These are phyloP conservation scores for Pythium utonaiense DNA, from an alignment of 352 stramenopile species.

Conservation along the genomic window DNA sequence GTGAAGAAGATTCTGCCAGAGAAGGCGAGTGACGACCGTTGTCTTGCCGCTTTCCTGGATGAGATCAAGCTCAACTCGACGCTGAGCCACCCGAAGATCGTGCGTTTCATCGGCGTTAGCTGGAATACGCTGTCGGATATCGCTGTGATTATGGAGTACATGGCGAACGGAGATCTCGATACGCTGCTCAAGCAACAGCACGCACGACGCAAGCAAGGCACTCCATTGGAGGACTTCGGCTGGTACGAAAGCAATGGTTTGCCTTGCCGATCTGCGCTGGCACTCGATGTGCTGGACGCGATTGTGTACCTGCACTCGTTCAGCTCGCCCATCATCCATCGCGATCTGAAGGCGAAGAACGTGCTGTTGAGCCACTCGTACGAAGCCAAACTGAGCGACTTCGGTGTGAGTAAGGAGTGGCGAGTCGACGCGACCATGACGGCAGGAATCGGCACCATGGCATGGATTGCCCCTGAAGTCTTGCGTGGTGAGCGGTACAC, in stretches of 20 bases:
- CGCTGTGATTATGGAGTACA: constrained; percentile 77
- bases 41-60: constrained; percentile 66
- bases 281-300: constrained; percentile 70
- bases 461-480: constrained; percentile 81
- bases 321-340: constrained; percentile 77
- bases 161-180: constrained; percentile 72
- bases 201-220: constrained; percentile 26
- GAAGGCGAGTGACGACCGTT: constrained; percentile 71
- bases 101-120: constrained; percentile 77
- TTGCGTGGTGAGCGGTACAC: constrained; percentile 80
- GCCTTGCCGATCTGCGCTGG: constrained; percentile 50
- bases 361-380: constrained; percentile 60
- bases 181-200: constrained; percentile 61
- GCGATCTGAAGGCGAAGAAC: constrained; percentile 79
- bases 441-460: constrained; percentile 79
- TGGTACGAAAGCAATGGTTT: constrained; percentile 62
- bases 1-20: constrained; percentile 85
- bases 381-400: constrained; percentile 79
- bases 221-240: constrained; percentile 51
- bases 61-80: constrained; percentile 85
- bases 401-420: constrained; percentile 79
- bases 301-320: constrained; percentile 84
- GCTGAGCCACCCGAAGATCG: constrained; percentile 73
- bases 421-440: constrained; percentile 78
- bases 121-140: constrained; percentile 87